Evolutionary conservation across 108 stramenopile species (phyloP).

Genomic region (Nannochloropsis granulata): DNA sequence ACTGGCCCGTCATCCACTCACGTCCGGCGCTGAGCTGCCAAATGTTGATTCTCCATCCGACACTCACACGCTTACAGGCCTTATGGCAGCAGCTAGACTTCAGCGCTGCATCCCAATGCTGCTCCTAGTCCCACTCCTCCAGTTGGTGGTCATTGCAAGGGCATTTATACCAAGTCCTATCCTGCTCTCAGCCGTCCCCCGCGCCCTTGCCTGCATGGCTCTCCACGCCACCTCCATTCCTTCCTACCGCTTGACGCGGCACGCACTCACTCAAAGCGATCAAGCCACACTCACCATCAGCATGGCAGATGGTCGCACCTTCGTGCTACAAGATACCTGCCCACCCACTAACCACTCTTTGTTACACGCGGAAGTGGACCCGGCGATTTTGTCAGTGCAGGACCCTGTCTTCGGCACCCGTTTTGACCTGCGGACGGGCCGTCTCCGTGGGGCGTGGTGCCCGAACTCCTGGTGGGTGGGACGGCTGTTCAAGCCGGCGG

Average conservation of each 20-base stretch:
- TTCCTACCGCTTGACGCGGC: background rate
- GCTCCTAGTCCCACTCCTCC: no score
- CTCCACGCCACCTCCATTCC: background rate
- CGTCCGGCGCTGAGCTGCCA: no score
- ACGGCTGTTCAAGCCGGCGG: background rate
- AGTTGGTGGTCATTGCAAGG: no score
- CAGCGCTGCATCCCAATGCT: no score
- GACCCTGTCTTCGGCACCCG: background rate
- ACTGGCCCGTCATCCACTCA: no score
- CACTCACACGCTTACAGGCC: no score
- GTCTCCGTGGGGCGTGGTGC: background rate
- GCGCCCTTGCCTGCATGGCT: background rate
- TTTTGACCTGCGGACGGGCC: background rate
- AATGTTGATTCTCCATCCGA: no score
- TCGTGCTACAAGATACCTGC: background rate
- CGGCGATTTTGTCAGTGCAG: background rate
- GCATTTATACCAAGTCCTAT: no score
- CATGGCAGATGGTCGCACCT: background rate
- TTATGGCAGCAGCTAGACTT: no score
- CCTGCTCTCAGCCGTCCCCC: background rate
- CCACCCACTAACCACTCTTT: background rate
- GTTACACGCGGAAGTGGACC: background rate
- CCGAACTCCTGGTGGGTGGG: background rate
- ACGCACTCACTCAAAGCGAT: background rate
- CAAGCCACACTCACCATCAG: background rate